Evolutionary conservation across 1,139 yeast genomes (phyloP), one percentile per base, ranked within the genome.

Genomic region (Insectozyma bohioensis): DNA sequence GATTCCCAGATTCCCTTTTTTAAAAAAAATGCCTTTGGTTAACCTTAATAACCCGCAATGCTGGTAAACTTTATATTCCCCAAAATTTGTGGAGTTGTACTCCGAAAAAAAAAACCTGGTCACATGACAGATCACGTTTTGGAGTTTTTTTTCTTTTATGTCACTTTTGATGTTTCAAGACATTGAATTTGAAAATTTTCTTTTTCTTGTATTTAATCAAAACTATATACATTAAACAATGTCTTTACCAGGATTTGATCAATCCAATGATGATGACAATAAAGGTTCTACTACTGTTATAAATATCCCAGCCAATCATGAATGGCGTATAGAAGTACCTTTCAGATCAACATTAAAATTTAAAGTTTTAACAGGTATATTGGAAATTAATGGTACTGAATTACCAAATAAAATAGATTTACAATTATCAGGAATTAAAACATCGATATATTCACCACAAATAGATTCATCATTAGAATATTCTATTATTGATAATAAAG

Each of bases 361-460:
- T 21, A 78, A 70, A 43, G 71, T 84, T 21, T 42, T 61, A 3
- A 62, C 67, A 6, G 98, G 98, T 2, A 71, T 81, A 2, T 96
- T 86, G 2, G 98, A 92, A 58, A 73, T 90, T 12, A 87, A 85
- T 59, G 98, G 98, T 15, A 87, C 97, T 2, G 98, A 92, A 53
- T 70, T 92, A 20, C 86, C 97, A 2, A 63, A 70, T 21, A 87
- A 85, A 40, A 71, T 75, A 1, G 85, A 80, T 15, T 72, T 85
- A 46, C 70, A 35, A 72, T 81, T 63, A 52, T 67, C 51, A 72
- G 92, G 63, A 16, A 73, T 39, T 52, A 81, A 58, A 72, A 79
- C 52, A 60, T 78, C 48, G 69, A 78, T 46, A 41, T 92, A 37
- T 72, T 73, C 66, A 61, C 97, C 49, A 63, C 75, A 67, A 57